Base-by-base conservation (phyloP, 257 asterid species). In the Capsicum baccatum region DNA sequence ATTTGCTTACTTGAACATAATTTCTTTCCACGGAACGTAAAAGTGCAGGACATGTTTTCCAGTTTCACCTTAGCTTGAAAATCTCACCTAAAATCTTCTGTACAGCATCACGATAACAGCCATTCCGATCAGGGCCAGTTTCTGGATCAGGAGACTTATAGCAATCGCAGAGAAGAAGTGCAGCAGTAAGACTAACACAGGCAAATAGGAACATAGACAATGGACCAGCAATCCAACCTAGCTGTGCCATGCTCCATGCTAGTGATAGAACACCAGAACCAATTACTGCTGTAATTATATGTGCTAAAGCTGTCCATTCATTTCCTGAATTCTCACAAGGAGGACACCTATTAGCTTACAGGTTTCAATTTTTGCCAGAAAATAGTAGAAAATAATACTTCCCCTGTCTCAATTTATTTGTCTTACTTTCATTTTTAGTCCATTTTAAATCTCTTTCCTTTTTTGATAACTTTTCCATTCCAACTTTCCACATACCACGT, bases 201-300 rank as follows among this genome's bases (percentile, higher is more conserved):
- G 94, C 96, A 79, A 94, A 94, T 4, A 68, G 52, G 15, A 94
- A 70, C 92, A 94, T 89, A 12, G 87, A 39, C 6, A 88, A 3
- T n/a, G 97, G 98, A 86, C 93, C 96, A 8, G 95, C 97, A 79
- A 93, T 79, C 98, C 98, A 94, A 15, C 98, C 98, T 52, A 94
- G 84, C 84, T 87, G 93, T 1, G 98, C 86, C 89, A 91, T 85
- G 88, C 94, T 90, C 98, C 98, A 94, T 52, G 92, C 94, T 33
- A 92, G 85, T 9, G 98, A 89, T 13, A 94, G 87, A 59, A 94
- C 96, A 19, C 98, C 98, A 2, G 98, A 91, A 15, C 98, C 97
- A 17, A 94, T 92, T 12, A 88, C 95, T 14, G 93, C 97, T 9
- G 97, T 94, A 47, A 94, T 90, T 64, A 92, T 89, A 85, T 92